Evolutionary conservation across 2,329 filamentous ascomycete genomes (phyloP).

Genomic region (Calonectria crousiana): DNA sequence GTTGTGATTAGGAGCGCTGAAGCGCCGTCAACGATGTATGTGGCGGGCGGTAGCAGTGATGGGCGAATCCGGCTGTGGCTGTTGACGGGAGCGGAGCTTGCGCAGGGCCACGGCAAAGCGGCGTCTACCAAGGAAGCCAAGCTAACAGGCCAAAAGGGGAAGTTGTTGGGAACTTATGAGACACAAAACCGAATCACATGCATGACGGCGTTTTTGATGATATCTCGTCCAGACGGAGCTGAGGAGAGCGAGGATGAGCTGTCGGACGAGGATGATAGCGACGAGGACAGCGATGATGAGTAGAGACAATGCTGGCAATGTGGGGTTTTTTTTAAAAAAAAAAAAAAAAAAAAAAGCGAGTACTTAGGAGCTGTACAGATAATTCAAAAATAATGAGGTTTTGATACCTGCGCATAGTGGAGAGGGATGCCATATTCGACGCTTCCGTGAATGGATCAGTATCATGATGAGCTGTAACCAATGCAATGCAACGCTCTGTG

Average conservation of each 20-base stretch:
- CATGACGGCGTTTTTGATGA: constrained; percentile 87
- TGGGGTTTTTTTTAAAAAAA: neutral
- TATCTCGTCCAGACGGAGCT: constrained; percentile 71
- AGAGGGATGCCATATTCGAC: neutral
- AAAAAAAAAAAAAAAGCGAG: neutral
- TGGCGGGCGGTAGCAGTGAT: constrained; percentile 86
- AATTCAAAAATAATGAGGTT: neutral
- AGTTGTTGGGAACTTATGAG: constrained; percentile 81
- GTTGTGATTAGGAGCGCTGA: constrained; percentile 66
- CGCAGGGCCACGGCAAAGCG: constrained; percentile 37
- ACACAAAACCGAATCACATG: constrained; percentile 93
- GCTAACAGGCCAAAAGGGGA: constrained; percentile 63
- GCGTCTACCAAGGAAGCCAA: constrained; percentile 42
- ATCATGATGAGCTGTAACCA: neutral
- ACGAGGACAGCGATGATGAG: constrained; percentile 54
- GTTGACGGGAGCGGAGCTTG: constrained; percentile 60
- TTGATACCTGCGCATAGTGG: neutral
- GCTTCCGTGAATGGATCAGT: neutral
- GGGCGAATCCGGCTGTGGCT: constrained; percentile 86
- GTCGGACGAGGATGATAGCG: constrained; percentile 56
- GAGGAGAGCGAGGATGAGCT: constrained; percentile 69
- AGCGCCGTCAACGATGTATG: constrained; percentile 58
- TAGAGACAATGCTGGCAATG: neutral
- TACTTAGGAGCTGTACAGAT: neutral
- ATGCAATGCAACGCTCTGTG: neutral